Base-by-base conservation (phyloP, 1,139 yeast genomes). In the Candida albicans region DNA sequence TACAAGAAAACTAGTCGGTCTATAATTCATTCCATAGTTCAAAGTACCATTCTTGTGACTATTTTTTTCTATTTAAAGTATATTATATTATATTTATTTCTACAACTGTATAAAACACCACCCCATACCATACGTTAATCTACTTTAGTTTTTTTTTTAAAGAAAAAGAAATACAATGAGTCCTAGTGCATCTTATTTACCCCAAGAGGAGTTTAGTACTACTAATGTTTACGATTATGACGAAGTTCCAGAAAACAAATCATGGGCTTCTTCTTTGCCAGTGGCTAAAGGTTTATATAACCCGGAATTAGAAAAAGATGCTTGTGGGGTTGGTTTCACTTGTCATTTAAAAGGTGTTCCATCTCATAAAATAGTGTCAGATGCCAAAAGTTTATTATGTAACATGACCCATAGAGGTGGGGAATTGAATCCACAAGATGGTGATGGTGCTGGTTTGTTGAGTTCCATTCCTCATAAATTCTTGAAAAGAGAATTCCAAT, bases 371-470 rank as follows among this genome's bases (percentile, higher is more conserved):
- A 90, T 91, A 54, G 93, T 93, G 48, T 84, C 95, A 37, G 98
- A 93, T 69, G 96, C 96, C 36, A 75, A 82, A 55, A 82, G 80
- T 60, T 75, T 93, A 61, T 81, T 93, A 48, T 91, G 98, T 73
- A 93, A 93, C 68, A 93, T 93, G 98, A 87, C 97, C 51, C 99
- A 93, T 67, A 82, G 99, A 71, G 99, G 99, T 62, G 99, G 99
- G 39, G 97, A 91, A 51, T 82, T 95, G 38, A 96, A 90, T 62
- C 96, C 98, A 26, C 82, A 91, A 58, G 97, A 93, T 62, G 99
- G 99, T 68, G 99, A 93, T 64, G 99, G 99, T 68, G 99, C 99
- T 35, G 99, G 99, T 65, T 90, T 93, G 50, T 81, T 93, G 79
- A 81, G 95, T 42, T 86, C 96, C 35, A 82, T 93, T 52, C 97